Evolutionary conservation across 2,329 filamentous ascomycete genomes (phyloP).

Genomic region (Phialophora macrospora): DNA sequence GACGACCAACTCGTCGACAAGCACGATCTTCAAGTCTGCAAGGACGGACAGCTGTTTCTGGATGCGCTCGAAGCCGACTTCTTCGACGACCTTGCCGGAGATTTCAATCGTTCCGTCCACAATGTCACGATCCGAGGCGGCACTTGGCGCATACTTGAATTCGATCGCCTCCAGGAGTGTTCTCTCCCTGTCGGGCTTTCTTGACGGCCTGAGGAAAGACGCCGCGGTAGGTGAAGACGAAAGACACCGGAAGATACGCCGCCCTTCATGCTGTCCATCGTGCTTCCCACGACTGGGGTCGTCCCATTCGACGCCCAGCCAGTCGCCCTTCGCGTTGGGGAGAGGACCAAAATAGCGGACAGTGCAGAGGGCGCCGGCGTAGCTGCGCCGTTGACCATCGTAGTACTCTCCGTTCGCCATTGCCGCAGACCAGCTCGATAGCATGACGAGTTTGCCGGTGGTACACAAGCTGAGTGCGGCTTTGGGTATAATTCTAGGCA

Average conservation of each 20-base stretch:
- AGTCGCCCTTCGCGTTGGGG: conserved; percentile 73
- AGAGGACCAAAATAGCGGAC: conserved; percentile 82
- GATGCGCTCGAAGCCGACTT: conserved; percentile 95
- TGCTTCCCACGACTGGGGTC: conserved; percentile 86
- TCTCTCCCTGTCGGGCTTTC: conserved; percentile 68
- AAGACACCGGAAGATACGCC: conserved; percentile 76
- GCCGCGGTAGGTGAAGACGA: conserved; percentile 64
- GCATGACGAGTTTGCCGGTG: neutral
- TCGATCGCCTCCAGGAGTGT: conserved; percentile 80
- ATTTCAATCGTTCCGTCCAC: conserved; percentile 57
- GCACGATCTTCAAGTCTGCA: conserved; percentile 75
- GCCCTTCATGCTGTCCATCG: conserved; percentile 78
- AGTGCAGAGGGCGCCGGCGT: conserved; percentile 77
- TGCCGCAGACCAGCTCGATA: neutral
- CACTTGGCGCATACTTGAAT: conserved; percentile 76
- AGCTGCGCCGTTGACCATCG: conserved; percentile 76
- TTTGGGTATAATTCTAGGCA: neutral
- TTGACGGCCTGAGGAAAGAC: conserved; percentile 82
- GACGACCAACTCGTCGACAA: conserved; percentile 78
- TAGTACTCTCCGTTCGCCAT: conserved; percentile 17
- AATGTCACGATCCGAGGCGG: conserved; percentile 33
- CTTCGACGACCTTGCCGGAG: conserved; percentile 82
- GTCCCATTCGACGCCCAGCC: conserved; percentile 98
- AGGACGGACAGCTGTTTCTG: conserved; percentile 76
- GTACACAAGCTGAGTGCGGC: neutral